Conservation (phyloP, 371 early-diverging fungal species). For the Mucor irregularis region DNA sequence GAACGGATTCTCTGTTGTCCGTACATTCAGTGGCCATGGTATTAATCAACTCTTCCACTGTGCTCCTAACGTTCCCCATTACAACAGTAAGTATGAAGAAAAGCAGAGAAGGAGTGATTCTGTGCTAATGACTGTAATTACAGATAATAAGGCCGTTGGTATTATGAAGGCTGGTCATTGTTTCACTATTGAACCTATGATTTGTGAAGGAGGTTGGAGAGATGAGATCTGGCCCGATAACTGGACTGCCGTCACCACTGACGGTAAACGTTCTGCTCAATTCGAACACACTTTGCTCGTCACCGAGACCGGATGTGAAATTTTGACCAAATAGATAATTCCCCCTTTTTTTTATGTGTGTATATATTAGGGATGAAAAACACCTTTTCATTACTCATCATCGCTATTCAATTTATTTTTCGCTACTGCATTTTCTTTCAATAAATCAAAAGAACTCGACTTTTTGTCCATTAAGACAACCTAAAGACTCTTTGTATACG, state of each 20-base stretch:
- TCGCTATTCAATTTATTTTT: too few species aligned
- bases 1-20: slow-evolving; percentile 91
- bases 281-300: slow-evolving; percentile 98
- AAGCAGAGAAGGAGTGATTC: neutral
- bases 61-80: slow-evolving; percentile 94
- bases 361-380: too few species aligned
- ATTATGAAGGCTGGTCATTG: slow-evolving; percentile 90
- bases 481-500: too few species aligned
- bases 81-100: slow-evolving; percentile 63
- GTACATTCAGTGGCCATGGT: slow-evolving; percentile 95
- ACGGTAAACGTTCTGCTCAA: slow-evolving; percentile 97
- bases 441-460: too few species aligned
- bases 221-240: slow-evolving; percentile 79
- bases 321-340: slow-evolving; percentile 68
- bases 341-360: neutral
- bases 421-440: too few species aligned
- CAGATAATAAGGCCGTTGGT: slow-evolving; percentile 92
- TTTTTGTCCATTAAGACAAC: too few species aligned
- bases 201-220: slow-evolving; percentile 79
- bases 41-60: slow-evolving; percentile 89
- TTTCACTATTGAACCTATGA: slow-evolving; percentile 99
- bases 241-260: slow-evolving; percentile 91
- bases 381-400: too few species aligned
- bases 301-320: slow-evolving; percentile 90
- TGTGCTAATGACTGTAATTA: neutral